Percentiles rank a stretch among this genome's conserved stretches.
phyloP scores from a whole-genome alignment of 139 green algal genomes.

The Chlamydomonas sphaeroides region DNA sequence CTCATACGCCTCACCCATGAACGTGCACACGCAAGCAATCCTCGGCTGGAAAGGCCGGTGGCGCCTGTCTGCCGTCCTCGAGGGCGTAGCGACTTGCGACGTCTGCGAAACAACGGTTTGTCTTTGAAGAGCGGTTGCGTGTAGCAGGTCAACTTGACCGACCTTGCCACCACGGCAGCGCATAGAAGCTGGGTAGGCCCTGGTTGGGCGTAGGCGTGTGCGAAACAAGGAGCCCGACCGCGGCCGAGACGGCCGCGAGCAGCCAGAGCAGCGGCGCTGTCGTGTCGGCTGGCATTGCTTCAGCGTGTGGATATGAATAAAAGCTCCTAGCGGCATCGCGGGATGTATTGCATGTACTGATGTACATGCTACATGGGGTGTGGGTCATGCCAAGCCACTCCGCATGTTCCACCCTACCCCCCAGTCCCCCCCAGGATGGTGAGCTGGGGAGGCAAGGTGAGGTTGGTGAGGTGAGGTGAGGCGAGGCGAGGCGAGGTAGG shows the following conservation, averaged over 20 bases:
- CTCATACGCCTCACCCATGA: background rate
- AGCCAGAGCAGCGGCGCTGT: slow-evolving; percentile 10
- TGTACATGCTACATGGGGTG: too few species aligned
- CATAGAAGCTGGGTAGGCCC: background rate
- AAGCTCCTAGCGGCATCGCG: too few species aligned
- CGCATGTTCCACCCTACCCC: too few species aligned
- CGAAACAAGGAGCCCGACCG: background rate
- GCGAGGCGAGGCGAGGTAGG: too few species aligned
- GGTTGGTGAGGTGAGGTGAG: too few species aligned
- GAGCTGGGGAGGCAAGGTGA: too few species aligned
- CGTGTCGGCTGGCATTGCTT: slow-evolving; percentile 21
- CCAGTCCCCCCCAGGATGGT: too few species aligned
- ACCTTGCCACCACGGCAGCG: slow-evolving; percentile 25
- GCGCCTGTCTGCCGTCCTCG: background rate
- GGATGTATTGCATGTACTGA: background rate
- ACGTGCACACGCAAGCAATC: background rate
- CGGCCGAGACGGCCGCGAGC: background rate
- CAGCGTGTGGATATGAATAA: too few species aligned
- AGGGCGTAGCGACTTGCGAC: background rate
- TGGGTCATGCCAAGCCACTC: too few species aligned
- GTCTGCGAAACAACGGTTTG: background rate
- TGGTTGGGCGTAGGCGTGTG: background rate
- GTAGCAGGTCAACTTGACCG: too few species aligned
- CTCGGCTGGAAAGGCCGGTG: background rate
- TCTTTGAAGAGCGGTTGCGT: too few species aligned